phyloP scores from a whole-genome alignment of 1,139 yeast genomes.

The Pneumocystis sp. region DNA sequence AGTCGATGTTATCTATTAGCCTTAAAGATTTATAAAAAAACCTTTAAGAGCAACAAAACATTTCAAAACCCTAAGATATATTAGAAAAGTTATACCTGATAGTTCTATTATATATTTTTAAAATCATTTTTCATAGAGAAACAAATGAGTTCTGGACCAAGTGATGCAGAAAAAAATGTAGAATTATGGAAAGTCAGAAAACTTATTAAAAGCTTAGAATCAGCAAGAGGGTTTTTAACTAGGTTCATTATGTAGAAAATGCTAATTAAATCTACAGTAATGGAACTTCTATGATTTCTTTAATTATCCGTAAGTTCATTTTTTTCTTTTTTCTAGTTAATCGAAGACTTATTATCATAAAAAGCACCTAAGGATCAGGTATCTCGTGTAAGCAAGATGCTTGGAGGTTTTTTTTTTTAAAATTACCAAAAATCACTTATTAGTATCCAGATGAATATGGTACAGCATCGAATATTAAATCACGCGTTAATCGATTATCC shows the following conservation, averaged over 20 bases:
- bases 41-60: no score
- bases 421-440: background rate
- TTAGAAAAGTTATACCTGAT: background rate
- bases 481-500: slow-evolving; percentile 89
- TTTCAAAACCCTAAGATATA: no score
- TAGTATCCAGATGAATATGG: slow-evolving; percentile 74
- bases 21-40: no score
- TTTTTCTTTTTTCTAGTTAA: background rate
- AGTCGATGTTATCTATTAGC: no score
- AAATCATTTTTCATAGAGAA: background rate
- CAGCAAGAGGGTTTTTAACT: slow-evolving; percentile 7
- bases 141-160: slow-evolving; percentile 22
- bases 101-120: background rate
- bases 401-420: slow-evolving; percentile 25
- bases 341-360: background rate
- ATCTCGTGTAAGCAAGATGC: slow-evolving; percentile 72
- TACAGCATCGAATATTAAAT: slow-evolving; percentile 93
- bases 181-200: slow-evolving; percentile 99
- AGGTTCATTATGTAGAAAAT: background rate
- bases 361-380: slow-evolving; percentile 82
- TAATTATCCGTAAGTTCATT: slow-evolving; percentile 39
- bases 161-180: slow-evolving; percentile 84
- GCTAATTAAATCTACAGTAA: slow-evolving; percentile 63
- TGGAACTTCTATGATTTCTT: slow-evolving; percentile 96
- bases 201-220: slow-evolving; percentile 16